Percentiles rank a stretch among this genome's conserved stretches.
Evolutionary conservation across 2,329 filamentous ascomycete species (phyloP).

Genomic region (Talaromyces marneffei): DNA sequence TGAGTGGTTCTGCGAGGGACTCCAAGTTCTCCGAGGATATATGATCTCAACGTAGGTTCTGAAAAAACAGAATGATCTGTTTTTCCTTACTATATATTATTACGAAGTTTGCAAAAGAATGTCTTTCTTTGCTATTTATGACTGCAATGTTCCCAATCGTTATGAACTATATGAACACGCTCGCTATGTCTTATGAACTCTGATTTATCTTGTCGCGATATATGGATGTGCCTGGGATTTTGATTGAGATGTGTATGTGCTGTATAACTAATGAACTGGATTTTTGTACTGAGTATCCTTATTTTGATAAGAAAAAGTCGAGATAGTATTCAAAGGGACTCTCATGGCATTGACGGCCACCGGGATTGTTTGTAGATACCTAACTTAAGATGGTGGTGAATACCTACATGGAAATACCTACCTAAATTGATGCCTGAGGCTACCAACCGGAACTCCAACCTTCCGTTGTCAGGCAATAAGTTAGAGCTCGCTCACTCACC

Average conservation of each 20-base stretch:
- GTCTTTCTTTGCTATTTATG: background rate
- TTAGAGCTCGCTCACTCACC: too few species aligned
- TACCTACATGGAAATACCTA: background rate
- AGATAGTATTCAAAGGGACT: too few species aligned
- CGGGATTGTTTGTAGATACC: background rate
- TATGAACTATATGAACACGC: background rate
- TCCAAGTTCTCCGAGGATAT: constrained; percentile 36
- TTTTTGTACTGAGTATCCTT: background rate
- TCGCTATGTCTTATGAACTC: background rate
- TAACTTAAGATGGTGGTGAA: too few species aligned
- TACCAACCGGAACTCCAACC: background rate
- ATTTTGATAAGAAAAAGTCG: background rate
- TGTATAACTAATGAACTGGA: background rate
- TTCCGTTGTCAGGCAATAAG: background rate
- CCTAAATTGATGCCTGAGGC: background rate
- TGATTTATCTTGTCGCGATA: background rate
- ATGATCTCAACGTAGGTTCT: constrained; percentile 22
- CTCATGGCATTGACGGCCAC: too few species aligned
- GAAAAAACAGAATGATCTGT: too few species aligned
- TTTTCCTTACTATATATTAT: too few species aligned
- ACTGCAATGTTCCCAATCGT: background rate
- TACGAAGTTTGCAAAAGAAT: background rate
- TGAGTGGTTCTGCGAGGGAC: constrained; percentile 25
- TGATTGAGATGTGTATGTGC: background rate
- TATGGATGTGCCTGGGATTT: background rate